These are phyloP conservation scores for Actinomortierella wolfii DNA, from an alignment of 371 early-diverging fungal species.

Conservation along the genomic window DNA sequence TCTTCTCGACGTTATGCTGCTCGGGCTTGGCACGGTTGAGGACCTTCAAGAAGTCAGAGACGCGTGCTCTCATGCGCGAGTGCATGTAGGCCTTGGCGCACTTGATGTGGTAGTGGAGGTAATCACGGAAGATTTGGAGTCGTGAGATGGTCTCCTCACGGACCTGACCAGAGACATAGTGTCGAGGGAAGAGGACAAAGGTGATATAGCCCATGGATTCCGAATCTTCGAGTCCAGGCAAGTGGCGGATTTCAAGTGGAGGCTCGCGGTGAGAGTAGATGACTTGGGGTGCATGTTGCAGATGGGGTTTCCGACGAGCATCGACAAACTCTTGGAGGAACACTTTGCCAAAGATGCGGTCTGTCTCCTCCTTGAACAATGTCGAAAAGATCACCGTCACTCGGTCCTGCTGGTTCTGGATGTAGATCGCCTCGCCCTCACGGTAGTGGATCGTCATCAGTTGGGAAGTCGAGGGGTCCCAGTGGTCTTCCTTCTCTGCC, in stretches of 20 bases:
- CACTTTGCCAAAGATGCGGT: slow-evolving; percentile 93
- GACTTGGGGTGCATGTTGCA: slow-evolving; percentile 96
- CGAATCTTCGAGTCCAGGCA: slow-evolving; percentile 73
- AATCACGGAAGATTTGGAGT: slow-evolving; percentile 96
- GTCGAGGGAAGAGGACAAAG: slow-evolving; percentile 95
- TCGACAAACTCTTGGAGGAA: slow-evolving; percentile 99
- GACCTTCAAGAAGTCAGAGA: slow-evolving; percentile 95
- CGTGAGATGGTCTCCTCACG: slow-evolving; percentile 90
- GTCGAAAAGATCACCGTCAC: slow-evolving; percentile 97
- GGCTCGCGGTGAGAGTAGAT: slow-evolving; percentile 92
- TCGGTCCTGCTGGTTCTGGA: slow-evolving; percentile 89
- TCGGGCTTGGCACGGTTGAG: slow-evolving; percentile 98
- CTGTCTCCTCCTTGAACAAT: slow-evolving; percentile 95
- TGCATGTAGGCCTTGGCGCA: slow-evolving; percentile 99
- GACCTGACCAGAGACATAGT: slow-evolving; percentile 73
- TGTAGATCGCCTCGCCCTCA: slow-evolving; percentile 90
- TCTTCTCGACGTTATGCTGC: slow-evolving; percentile 78
- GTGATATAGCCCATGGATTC: slow-evolving; percentile 90
- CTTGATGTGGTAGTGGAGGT: slow-evolving; percentile 98
- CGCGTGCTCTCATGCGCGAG: slow-evolving; percentile 93
- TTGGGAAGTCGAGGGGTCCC: slow-evolving; percentile 61
- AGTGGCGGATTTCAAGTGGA: slow-evolving; percentile 90
- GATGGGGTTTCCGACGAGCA: slow-evolving; percentile 86
- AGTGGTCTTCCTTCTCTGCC: slow-evolving; percentile 68
- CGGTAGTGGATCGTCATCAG: slow-evolving; percentile 93